Evolutionary conservation across 2,329 filamentous ascomycete genomes (phyloP).

Genomic region (Aspergillus ochraceus): DNA sequence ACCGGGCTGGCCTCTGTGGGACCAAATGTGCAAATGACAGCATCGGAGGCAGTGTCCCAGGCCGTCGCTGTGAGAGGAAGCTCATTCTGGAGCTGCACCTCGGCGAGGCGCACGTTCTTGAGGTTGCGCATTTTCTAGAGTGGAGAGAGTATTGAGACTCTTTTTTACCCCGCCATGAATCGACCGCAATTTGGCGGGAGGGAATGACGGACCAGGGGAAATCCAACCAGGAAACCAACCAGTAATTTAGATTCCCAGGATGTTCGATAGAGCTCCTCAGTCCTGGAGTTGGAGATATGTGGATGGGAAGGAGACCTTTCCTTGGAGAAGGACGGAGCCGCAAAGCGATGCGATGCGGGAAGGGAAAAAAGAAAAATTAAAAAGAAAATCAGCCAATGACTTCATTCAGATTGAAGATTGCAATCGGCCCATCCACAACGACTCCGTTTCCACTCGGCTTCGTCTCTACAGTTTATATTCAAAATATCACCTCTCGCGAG

Average conservation of each 20-base stretch:
- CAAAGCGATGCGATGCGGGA: conserved; percentile 24
- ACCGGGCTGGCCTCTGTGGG: conserved; percentile 68
- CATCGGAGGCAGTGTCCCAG: conserved; percentile 80
- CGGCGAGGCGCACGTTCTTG: conserved; percentile 70
- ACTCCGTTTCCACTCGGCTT: background rate
- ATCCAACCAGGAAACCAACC: background rate
- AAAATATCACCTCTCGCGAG: background rate
- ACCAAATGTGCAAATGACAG: conserved; percentile 80
- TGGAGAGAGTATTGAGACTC: conserved; percentile 17
- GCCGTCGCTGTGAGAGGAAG: conserved; percentile 71
- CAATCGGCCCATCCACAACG: conserved; percentile 20
- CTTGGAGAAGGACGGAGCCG: conserved; percentile 15
- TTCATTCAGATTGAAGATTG: conserved; percentile 38
- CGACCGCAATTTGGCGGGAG: conserved; percentile 14
- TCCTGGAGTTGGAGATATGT: background rate
- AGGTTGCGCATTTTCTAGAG: conserved; percentile 76
- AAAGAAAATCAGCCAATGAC: conserved; percentile 41
- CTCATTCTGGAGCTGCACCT: conserved; percentile 61
- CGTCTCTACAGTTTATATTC: conserved; percentile 4
- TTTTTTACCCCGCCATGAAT: conserved; percentile 40
- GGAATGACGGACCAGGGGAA: background rate
- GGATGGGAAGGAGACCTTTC: background rate
- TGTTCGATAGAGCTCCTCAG: background rate
- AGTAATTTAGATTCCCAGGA: background rate
- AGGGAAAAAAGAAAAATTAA: conserved; percentile 3